These are phyloP conservation scores for Leptomonas pyrrhocoris DNA, from an alignment of 208 protist species.

Conservation along the genomic window DNA sequence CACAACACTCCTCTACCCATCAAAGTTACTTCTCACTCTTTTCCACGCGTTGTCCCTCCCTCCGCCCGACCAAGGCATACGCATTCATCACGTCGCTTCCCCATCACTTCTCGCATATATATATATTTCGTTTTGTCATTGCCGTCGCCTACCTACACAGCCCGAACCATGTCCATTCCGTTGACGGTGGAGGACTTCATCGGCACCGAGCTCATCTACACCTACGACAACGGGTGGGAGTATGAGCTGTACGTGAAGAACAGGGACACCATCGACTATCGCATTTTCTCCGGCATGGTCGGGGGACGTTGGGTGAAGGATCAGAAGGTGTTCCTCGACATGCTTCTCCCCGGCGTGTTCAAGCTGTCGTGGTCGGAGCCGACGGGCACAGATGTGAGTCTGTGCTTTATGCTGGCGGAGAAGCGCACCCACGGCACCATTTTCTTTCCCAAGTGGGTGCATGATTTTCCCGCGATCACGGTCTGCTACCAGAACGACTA, in stretches of 20 bases:
- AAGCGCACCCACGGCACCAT: slow-evolving; percentile 15
- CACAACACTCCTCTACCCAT: too few relatives aligned
- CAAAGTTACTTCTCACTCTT: too few relatives aligned
- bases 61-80: too few relatives aligned
- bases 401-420: slow-evolving; percentile 15
- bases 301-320: slow-evolving; percentile 8
- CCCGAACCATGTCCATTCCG: neutral
- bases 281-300: slow-evolving; percentile 8
- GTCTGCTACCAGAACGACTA: slow-evolving; percentile 8
- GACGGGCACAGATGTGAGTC: slow-evolving; percentile 11
- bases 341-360: slow-evolving; percentile 10
- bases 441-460: slow-evolving; percentile 12
- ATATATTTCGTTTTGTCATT: too few relatives aligned
- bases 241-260: slow-evolving; percentile 23
- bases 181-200: slow-evolving; percentile 1
- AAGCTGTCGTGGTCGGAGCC: slow-evolving; percentile 16
- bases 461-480: slow-evolving; percentile 1
- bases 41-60: too few relatives aligned
- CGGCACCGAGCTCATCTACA: slow-evolving; percentile 19
- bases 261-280: slow-evolving; percentile 17
- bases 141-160: too few relatives aligned
- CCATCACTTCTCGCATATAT: too few relatives aligned
- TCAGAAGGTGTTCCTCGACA: slow-evolving; percentile 5
- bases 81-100: too few relatives aligned
- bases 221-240: slow-evolving; percentile 18